A percentile compares a stretch with the other conserved stretches of the same genome.
Evolutionary conservation across 768 basidiomycete species (phyloP).

Genomic region (Russula lepida): DNA sequence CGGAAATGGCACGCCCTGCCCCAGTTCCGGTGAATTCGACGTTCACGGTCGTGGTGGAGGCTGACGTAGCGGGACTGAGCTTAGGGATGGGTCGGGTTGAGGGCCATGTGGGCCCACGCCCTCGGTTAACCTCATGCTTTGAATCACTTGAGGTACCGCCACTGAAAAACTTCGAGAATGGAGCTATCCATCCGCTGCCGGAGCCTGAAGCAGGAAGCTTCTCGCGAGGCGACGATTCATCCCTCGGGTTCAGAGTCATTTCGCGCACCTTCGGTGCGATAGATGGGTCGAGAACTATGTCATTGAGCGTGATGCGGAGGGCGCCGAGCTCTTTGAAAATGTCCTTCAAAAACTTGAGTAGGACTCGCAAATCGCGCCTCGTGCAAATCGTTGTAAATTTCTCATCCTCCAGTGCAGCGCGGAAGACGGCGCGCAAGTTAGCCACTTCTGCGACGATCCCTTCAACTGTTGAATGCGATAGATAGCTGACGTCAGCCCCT

Average conservation of each 20-base stretch:
- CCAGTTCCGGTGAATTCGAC: constrained; percentile 87
- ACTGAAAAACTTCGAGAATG: constrained; percentile 74
- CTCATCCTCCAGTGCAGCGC: constrained; percentile 66
- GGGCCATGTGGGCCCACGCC: constrained; percentile 21
- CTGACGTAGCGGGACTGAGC: constrained; percentile 72
- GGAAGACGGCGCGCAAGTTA: constrained; percentile 65
- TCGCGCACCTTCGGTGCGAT: constrained; percentile 67
- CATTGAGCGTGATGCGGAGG: constrained; percentile 76
- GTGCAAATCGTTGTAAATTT: constrained; percentile 52
- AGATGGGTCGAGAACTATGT: constrained; percentile 81
- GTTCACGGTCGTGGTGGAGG: constrained; percentile 87
- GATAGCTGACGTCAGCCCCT: constrained; percentile 77
- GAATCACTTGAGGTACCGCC: constrained; percentile 26
- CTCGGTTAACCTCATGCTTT: constrained; percentile 24
- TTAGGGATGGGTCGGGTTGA: constrained; percentile 62
- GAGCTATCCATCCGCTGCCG: constrained; percentile 68
- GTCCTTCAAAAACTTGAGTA: constrained; percentile 84
- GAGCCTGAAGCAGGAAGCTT: constrained; percentile 27
- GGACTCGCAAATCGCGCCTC: constrained; percentile 68
- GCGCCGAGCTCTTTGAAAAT: constrained; percentile 75
- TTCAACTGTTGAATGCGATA: constrained; percentile 75
- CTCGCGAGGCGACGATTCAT: constrained; percentile 33
- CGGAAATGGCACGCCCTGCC: constrained; percentile 47
- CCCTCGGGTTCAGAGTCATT: constrained; percentile 53
- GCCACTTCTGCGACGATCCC: constrained; percentile 63